Percentiles rank a stretch among this genome's conserved stretches.
phyloP scores from a whole-genome alignment of 306 rosid genomes.

The Gynostemma pentaphyllum region DNA sequence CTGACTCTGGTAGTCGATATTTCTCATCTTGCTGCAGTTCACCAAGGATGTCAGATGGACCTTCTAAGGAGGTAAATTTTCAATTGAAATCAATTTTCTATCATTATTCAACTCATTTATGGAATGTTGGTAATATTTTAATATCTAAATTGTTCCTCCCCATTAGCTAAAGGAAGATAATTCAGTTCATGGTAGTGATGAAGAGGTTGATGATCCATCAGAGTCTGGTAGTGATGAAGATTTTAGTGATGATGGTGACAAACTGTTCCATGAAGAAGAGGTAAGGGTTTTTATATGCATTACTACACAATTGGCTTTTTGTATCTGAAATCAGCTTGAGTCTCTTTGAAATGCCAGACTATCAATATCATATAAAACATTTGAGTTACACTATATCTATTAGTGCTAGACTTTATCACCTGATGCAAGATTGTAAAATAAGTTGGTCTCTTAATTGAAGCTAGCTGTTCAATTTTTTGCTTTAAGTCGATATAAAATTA shows the following conservation, averaged over 20 bases:
- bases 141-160: background rate
- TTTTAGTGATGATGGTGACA: conserved; percentile 50
- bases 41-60: conserved; percentile 64
- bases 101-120: background rate
- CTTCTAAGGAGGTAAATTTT: conserved; percentile 65
- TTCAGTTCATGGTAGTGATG: conserved; percentile 91
- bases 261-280: conserved; percentile 61
- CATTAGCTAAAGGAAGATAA: conserved; percentile 68
- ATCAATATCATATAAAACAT: background rate
- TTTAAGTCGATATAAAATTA: background rate
- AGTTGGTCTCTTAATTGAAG: background rate
- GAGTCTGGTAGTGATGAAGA: conserved; percentile 83
- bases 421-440: background rate
- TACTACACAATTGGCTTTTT: background rate
- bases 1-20: conserved; percentile 71
- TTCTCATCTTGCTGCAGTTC: conserved; percentile 88
- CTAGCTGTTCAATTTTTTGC: background rate
- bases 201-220: conserved; percentile 71
- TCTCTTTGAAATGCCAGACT: background rate
- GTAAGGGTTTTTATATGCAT: conserved; percentile 20
- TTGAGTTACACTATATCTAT: background rate
- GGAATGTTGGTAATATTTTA: background rate
- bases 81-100: background rate
- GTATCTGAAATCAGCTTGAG: background rate
- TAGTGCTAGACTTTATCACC: background rate